Percentiles rank a stretch among this genome's conserved stretches.
Conservation (phyloP, 805 yeast genomes). For the Spathaspora arborariae region DNA sequence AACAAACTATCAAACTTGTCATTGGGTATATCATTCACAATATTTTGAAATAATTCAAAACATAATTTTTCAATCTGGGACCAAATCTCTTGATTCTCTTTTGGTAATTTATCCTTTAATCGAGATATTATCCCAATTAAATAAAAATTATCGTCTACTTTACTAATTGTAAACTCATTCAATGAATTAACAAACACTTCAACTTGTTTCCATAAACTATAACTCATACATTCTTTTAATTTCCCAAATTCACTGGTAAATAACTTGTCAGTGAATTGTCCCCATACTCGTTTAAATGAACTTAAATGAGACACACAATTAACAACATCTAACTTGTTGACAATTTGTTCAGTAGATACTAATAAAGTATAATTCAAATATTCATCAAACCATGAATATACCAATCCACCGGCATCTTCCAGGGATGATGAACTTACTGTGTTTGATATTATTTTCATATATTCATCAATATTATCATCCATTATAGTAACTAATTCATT, state of each 20-base stretch:
- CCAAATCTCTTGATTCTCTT: neutral
- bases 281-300: conserved; percentile 13
- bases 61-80: neutral
- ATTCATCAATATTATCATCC: conserved; percentile 24
- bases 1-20: neutral
- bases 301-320: conserved; percentile 4
- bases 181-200: conserved; percentile 6
- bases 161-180: neutral
- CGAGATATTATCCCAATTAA: conserved; percentile 2
- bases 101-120: neutral
- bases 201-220: conserved; percentile 11
- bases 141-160: conserved; percentile 1
- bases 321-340: neutral
- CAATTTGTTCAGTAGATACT: neutral
- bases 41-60: conserved; percentile 1
- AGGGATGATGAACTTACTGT: neutral
- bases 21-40: conserved; percentile 2
- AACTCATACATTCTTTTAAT: conserved; percentile 8
- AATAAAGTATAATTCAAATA: neutral
- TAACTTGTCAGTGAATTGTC: conserved; percentile 13
- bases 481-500: conserved; percentile 20
- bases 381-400: conserved; percentile 8
- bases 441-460: conserved; percentile 17
- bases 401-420: neutral
- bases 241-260: conserved; percentile 13